A percentile compares a stretch with the other conserved stretches of the same genome.
Conservation (phyloP, 73 alveolate genomes). For the Symbiodinium natans region DNA sequence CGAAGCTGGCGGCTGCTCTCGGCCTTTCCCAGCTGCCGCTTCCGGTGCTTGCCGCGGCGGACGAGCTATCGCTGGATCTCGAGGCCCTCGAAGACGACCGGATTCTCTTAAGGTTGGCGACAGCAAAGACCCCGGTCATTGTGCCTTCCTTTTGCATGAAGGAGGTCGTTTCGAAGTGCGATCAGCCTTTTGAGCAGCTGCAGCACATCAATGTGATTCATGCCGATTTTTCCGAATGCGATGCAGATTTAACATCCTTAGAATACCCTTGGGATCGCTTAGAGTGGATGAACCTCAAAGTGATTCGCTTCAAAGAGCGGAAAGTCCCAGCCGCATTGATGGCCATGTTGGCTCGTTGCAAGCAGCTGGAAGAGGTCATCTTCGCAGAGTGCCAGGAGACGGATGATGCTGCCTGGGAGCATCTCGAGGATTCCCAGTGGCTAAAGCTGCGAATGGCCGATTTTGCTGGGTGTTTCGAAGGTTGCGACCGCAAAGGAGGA, state of each 20-base stretch:
- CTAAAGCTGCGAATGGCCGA: not conserved
- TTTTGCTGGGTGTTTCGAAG: not conserved
- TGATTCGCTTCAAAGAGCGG: too few species aligned
- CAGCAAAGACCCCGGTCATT: not conserved
- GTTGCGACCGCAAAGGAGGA: too few species aligned
- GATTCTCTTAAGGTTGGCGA: not conserved
- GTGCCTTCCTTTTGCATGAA: not conserved
- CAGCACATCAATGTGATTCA: not conserved
- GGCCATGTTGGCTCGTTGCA: not conserved
- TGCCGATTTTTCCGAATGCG: not conserved
- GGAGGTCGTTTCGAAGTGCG: not conserved
- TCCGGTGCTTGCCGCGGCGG: not conserved
- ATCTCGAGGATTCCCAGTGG: not conserved
- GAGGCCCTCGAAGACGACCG: not conserved
- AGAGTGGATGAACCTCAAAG: too few species aligned
- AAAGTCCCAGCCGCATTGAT: too few species aligned
- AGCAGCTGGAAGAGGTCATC: not conserved
- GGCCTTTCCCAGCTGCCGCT: not conserved
- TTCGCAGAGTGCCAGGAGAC: too few species aligned
- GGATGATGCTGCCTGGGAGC: not conserved
- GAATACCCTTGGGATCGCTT: not conserved
- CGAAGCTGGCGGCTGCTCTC: not conserved
- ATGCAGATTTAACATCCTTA: not conserved
- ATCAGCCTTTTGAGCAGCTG: not conserved
- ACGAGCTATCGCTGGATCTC: not conserved